Conservation (phyloP, 1,284 basidiomycete species). For the Tilletia indica region DNA sequence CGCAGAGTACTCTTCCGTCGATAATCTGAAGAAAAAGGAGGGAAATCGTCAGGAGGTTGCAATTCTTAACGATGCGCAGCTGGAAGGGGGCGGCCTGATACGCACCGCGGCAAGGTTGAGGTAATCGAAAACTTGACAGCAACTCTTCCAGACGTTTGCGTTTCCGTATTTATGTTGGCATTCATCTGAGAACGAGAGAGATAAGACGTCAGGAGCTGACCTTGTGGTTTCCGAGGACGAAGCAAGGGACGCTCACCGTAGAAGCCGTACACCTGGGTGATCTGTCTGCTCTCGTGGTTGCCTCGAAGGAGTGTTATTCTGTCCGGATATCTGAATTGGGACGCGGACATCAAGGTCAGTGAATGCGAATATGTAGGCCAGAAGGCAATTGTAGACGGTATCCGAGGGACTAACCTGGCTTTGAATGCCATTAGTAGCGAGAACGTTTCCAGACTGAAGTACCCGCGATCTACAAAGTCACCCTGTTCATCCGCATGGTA, state of each 20-base stretch:
- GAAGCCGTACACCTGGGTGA: conserved; percentile 97
- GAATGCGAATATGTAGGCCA: too few relatives aligned
- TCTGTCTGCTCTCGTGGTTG: conserved; percentile 93
- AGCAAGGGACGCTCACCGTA: conserved; percentile 68
- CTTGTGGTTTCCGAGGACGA: background rate
- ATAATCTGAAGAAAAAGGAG: conserved; percentile 68
- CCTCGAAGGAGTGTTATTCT: conserved; percentile 84
- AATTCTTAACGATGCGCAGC: background rate
- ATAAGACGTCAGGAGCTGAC: background rate
- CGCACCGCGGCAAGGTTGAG: conserved; percentile 86
- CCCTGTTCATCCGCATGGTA: conserved; percentile 63
- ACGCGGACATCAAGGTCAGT: too few relatives aligned
- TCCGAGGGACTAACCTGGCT: conserved; percentile 66
- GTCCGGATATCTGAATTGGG: conserved; percentile 73
- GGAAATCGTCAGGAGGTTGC: background rate
- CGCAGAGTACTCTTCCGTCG: conserved; percentile 83
- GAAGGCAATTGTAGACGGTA: too few relatives aligned
- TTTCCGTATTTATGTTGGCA: conserved; percentile 95
- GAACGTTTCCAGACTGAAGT: conserved; percentile 94
- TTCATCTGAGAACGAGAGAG: conserved; percentile 67
- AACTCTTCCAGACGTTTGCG: conserved; percentile 89
- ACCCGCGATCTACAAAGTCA: conserved; percentile 94
- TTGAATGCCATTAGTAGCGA: conserved; percentile 85
- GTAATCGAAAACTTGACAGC: conserved; percentile 91
- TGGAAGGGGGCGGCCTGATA: conserved; percentile 27